phyloP scores from a whole-genome alignment of 1,139 yeast genomes.

The Candida dubliniensis region DNA sequence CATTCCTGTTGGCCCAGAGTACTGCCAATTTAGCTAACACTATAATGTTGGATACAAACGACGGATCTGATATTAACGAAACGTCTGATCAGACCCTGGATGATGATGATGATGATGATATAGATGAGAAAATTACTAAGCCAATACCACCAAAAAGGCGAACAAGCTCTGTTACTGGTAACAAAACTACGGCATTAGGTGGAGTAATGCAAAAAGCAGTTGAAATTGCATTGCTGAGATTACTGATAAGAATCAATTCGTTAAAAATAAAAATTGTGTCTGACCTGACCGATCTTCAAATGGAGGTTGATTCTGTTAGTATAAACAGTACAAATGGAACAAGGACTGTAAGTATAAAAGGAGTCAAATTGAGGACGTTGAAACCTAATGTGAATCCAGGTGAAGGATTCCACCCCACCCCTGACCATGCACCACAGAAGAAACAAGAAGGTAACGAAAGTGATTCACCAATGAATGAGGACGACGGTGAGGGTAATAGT shows the following conservation, averaged over 20 bases:
- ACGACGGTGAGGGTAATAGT: constrained; percentile 18
- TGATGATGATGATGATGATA: constrained; percentile 17
- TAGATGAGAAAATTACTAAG: constrained; percentile 15
- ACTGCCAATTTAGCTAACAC: constrained; percentile 66
- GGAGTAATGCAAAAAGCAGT: constrained; percentile 63
- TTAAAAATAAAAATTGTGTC: constrained; percentile 50
- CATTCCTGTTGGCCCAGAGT: constrained; percentile 59
- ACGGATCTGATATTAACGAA: constrained; percentile 18
- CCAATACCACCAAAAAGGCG: constrained; percentile 11
- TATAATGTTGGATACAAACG: constrained; percentile 40
- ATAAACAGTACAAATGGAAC: constrained; percentile 50
- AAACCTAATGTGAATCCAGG: constrained; percentile 42
- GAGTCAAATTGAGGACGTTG: constrained; percentile 36
- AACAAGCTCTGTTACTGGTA: constrained; percentile 12
- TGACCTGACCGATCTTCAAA: constrained; percentile 47
- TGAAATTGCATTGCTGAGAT: constrained; percentile 66
- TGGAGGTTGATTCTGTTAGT: constrained; percentile 40
- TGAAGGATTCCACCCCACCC: constrained; percentile 14
- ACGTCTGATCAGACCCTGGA: constrained; percentile 15
- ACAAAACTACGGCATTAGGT: constrained; percentile 42
- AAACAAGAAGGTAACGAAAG: constrained; percentile 18
- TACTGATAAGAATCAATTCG: constrained; percentile 48
- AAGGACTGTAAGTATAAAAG: constrained; percentile 41
- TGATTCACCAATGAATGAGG: constrained; percentile 8
- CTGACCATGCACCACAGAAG: constrained; percentile 19